Conservation (phyloP, 2,329 filamentous ascomycete species). For the Trichocomaceae sp. region DNA sequence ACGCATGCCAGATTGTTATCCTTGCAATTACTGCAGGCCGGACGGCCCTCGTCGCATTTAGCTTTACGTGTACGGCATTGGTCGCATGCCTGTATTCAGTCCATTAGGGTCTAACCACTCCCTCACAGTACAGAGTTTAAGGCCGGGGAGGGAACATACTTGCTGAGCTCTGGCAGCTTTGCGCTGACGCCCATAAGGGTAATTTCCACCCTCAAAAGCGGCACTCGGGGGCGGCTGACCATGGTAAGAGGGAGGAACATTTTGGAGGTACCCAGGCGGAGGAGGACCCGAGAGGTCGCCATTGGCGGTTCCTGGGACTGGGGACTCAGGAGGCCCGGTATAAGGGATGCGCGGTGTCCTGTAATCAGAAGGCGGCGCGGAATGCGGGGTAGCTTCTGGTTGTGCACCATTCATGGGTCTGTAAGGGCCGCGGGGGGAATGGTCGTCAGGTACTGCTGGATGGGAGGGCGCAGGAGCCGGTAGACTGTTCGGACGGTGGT, state of each 20-base stretch:
- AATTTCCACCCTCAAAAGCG: slow-evolving; percentile 28
- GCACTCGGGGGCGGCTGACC: slow-evolving; percentile 22
- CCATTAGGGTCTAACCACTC: neutral
- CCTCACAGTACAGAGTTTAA: neutral
- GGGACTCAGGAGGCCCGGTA: slow-evolving; percentile 24
- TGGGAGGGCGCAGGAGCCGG: slow-evolving; percentile 22
- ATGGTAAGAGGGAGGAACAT: slow-evolving; percentile 18
- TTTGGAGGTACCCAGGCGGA: slow-evolving; percentile 24
- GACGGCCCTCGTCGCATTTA: slow-evolving; percentile 82
- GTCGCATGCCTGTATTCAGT: slow-evolving; percentile 63
- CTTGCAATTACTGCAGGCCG: slow-evolving; percentile 75
- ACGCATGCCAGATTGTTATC: slow-evolving; percentile 79
- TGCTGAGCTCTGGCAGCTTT: slow-evolving; percentile 36
- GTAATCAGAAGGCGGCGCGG: slow-evolving; percentile 25
- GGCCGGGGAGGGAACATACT: slow-evolving; percentile 19
- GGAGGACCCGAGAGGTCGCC: slow-evolving; percentile 23
- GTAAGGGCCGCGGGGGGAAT: slow-evolving; percentile 23
- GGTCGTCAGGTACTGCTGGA: slow-evolving; percentile 22
- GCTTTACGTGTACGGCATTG: slow-evolving; percentile 81
- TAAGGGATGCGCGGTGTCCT: slow-evolving; percentile 27
- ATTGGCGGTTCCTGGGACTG: slow-evolving; percentile 16
- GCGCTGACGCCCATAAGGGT: slow-evolving; percentile 30
- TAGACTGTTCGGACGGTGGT: slow-evolving; percentile 27
- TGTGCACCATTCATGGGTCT: slow-evolving; percentile 29
- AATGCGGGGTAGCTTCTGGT: slow-evolving; percentile 26